These are phyloP conservation scores for Stachybotrys chlorohalonatus DNA, from an alignment of 2,329 filamentous ascomycete species.

Conservation along the genomic window DNA sequence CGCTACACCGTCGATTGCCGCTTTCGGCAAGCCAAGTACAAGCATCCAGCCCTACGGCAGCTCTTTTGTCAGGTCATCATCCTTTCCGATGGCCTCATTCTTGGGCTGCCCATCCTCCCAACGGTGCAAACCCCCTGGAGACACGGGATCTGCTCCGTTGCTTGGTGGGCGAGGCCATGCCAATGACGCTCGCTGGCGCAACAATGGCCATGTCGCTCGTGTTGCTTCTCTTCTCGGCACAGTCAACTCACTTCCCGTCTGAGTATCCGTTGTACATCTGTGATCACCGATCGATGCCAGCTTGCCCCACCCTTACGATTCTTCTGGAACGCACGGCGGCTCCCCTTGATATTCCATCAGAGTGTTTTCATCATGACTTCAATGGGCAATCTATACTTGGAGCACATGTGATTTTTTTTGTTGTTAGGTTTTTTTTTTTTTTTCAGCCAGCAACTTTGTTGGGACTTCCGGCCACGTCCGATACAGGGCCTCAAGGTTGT, in stretches of 20 bases:
- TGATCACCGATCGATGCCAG: too few species aligned
- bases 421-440: too few species aligned
- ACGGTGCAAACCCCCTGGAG: not conserved
- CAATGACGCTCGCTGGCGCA: not conserved
- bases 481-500: not conserved
- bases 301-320: not conserved
- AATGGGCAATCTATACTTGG: too few species aligned
- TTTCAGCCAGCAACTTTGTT: not conserved
- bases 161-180: not conserved
- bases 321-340: not conserved
- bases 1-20: not conserved
- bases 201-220: not conserved
- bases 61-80: not conserved
- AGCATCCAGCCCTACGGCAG: not conserved
- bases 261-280: not conserved
- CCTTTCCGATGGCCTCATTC: not conserved
- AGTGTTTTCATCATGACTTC: too few species aligned
- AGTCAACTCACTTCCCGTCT: not conserved
- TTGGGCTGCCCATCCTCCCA: not conserved
- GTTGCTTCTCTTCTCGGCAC: not conserved
- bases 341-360: too few species aligned
- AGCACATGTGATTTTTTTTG: too few species aligned
- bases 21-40: not conserved
- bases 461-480: not conserved
- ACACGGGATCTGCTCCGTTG: not conserved